A percentile compares a stretch with the other conserved stretches of the same genome.
These are phyloP conservation scores for Yarrowia sp. DNA, from an alignment of 805 yeast genomes.

Conservation along the genomic window DNA sequence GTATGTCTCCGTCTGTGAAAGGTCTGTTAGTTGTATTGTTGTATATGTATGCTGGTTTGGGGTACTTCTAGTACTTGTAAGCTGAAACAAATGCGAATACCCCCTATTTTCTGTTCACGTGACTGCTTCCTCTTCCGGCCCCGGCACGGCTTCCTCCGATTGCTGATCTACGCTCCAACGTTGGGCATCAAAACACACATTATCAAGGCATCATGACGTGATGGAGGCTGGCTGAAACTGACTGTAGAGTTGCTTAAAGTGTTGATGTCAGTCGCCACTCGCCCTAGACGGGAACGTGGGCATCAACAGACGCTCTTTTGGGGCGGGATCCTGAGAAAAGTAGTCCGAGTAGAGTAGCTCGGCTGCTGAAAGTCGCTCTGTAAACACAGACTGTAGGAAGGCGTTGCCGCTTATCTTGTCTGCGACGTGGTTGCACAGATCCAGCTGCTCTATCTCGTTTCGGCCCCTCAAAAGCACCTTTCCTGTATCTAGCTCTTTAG, in stretches of 20 bases:
- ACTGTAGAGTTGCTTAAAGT: constrained; percentile 5
- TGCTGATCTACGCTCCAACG: background rate
- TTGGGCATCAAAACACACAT: background rate
- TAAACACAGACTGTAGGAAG: background rate
- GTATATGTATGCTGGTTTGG: too few relatives aligned
- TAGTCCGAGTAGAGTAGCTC: background rate
- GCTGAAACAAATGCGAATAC: too few relatives aligned
- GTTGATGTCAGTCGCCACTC: background rate
- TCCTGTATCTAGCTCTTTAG: background rate
- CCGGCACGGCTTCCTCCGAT: background rate
- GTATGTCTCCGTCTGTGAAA: too few relatives aligned
- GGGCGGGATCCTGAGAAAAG: constrained; percentile 1
- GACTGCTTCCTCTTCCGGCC: background rate
- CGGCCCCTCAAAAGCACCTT: background rate
- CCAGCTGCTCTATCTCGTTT: constrained; percentile 1
- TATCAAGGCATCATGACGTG: constrained; percentile 15
- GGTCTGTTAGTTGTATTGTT: too few relatives aligned
- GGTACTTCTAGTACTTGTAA: too few relatives aligned
- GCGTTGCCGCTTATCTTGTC: background rate
- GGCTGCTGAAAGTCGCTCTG: background rate
- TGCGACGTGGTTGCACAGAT: background rate
- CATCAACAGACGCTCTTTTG: constrained; percentile 4
- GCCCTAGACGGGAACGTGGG: constrained; percentile 14
- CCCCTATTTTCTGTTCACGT: too few relatives aligned
- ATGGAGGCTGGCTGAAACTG: background rate